phyloP scores from a whole-genome alignment of 148 eudicot genomes.

The Polygonum maritimum region DNA sequence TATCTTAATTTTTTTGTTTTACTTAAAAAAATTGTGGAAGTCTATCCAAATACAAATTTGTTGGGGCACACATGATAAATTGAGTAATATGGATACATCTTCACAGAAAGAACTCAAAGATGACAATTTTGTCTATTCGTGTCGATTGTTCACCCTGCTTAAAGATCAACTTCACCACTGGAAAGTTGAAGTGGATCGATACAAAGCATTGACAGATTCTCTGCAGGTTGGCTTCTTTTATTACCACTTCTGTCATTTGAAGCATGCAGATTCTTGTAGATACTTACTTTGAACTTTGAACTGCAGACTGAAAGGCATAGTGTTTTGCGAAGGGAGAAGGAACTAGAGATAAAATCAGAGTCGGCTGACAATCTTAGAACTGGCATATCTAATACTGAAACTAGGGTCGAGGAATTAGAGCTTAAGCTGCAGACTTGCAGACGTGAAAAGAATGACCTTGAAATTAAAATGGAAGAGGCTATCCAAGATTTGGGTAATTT shows the following conservation, averaged over 20 bases:
- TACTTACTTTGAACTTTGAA: conserved; percentile 12
- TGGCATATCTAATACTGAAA: conserved; percentile 39
- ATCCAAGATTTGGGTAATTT: conserved; percentile 79
- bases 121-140: conserved; percentile 51
- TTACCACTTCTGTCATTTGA: not conserved
- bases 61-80: not conserved
- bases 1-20: not conserved
- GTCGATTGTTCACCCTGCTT: conserved; percentile 64
- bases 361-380: conserved; percentile 39
- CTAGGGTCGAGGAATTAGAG: conserved; percentile 66
- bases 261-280: conserved; percentile 3
- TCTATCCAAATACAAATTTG: not conserved
- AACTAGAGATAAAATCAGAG: conserved; percentile 48
- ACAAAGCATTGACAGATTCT: conserved; percentile 56
- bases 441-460: conserved; percentile 70
- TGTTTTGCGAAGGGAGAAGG: conserved; percentile 71
- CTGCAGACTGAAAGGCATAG: conserved; percentile 78
- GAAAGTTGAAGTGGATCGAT: conserved; percentile 64
- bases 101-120: conserved; percentile 69
- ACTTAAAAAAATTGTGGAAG: not conserved
- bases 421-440: conserved; percentile 40
- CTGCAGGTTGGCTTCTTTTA: conserved; percentile 56
- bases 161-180: conserved; percentile 93
- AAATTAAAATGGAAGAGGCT: conserved; percentile 86
- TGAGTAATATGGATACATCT: conserved; percentile 8